Base-by-base conservation (phyloP, 1,284 basidiomycete genomes). In the Takashimella tepidaria region DNA sequence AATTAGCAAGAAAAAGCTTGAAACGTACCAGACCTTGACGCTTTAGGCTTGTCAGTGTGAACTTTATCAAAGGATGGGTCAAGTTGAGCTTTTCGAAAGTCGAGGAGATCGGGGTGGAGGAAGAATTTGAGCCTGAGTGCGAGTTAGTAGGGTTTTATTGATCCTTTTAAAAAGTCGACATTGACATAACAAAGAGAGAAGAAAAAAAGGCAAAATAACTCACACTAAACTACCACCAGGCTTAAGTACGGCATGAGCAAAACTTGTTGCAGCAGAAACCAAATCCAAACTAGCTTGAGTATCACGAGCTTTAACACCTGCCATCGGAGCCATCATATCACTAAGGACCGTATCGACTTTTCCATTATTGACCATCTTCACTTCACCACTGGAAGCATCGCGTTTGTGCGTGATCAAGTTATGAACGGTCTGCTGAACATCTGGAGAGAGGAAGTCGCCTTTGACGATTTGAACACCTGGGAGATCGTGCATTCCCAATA, bases 401-500 rank as follows among this genome's bases (percentile, higher is more conserved):
- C 26, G 11, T n/a, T n/a, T n/a, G n/a, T n/a, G n/a, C 13, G 31
- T 26, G 13, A 63, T 53, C 5, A 47, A 11, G 3, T 42, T 25
- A 19, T 50, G 27, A 12, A 92, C 78, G 25, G 76, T 65, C 4
- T 56, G 59, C 41, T 79, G 79, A 0, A 87, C 83, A 22, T 79
- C 69, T 0, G 79, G 75, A 0, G 79, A 76, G n/a, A 92, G 79
- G 61, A 93, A 92, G 72, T 93, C 84, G 53, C 83, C 84, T 64
- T 85, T 81, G 20, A 93, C 67, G 19, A 81, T 78, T 26, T 82
- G 76, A 20, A 89, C 88, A 3, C 87, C 87, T 0, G 76, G 77
- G 22, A 91, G 84, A 6, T 83, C 83, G 1, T 73, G 67, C 64
- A 92, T 87, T 1, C 78, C 79, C 11, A 89, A 76, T 20, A 89